Base-by-base conservation (phyloP, 1,284 basidiomycete genomes). In the Papiliotrema nemorosa region DNA sequence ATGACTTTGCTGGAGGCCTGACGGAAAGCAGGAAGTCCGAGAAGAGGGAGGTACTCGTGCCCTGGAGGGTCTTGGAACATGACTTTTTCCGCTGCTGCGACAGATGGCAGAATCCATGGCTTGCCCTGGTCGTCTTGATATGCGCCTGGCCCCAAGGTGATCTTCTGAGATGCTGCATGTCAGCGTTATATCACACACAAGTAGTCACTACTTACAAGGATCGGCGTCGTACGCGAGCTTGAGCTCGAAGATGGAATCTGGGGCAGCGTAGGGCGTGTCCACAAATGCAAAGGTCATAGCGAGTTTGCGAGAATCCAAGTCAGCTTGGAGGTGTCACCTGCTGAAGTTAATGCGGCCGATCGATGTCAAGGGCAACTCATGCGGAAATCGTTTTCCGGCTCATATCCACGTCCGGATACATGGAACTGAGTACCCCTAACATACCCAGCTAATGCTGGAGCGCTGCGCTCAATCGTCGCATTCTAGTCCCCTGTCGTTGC, bases 41-140 rank as follows among this genome's bases (percentile, higher is more conserved):
- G 86, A 69, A 96, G 96, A 26, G 90, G 85, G 27, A 96, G 83
- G 70, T 97, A 97, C 77, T 97, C 92, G 70, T 97, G 92, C 75
- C 96, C 88, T 6, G 57, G 92, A 77, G 25, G 79, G 72, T 37
- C 5, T 2, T 13, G 18, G 9, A 22, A 29, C 5, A 50, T 20
- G 5, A 24, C 10, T 21, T 41, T 31, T 24, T 54, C 37, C 27
- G 58, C 44, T 85, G 83, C 65, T 90, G 84, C 63, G 50, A 76
- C 72, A 3, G 67, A 64, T 2, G 76, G 75, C n/a, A 77, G 65
- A 14, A 76, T 73, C 67, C 73, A 77, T 12, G 75, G 73, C 58
- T 71, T 72, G 44, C 76, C 76, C 38, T 67, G 60, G 55, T 75
- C 65, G 55, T 76, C 73, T 36, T 70, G 60, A 67, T 77, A 77